Base-by-base conservation (phyloP, 2,329 filamentous ascomycete species). In the Fusarium liriodendri region DNA sequence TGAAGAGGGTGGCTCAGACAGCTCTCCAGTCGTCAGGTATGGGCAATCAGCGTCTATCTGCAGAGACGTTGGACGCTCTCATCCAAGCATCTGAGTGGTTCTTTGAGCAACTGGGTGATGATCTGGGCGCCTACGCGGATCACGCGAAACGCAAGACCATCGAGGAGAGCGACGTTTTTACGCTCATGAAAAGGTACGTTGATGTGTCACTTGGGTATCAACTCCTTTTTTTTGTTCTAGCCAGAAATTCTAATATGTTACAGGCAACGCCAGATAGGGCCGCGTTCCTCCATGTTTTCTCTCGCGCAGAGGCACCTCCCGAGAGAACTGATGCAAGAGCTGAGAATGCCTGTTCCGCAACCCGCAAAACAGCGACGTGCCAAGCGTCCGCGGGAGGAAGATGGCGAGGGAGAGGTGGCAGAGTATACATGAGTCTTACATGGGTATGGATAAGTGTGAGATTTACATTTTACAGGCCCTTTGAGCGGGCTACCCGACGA, bases 1-100 rank as follows among this genome's bases (percentile, higher is more conserved):
- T 97, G 60, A 96, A 95, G 82, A 88, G 90, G 71, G 83, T 95
- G 2, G 92, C 92, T 9, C 92, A 91, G 37, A 92, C 89, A 2
- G 94, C 95, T 78, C 89, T 93, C 22, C 90, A 91, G 76, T 90
- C 89, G 5, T 89, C 91, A 52, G 91, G 91, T 22, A 85, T 88
- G 11, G 88, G 88, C 75, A 94, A 92, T 76, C 85, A 89, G 6
- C 94, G 92, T 74, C 89, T 97, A 55, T 91, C 88, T 66, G 90
- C 93, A 54, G 94, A 97, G 61, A 92, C 93, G 2, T 84, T 97
- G 40, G 88, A 89, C 33, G 92, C 92, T 6, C 90, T 98, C 63
- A 91, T 92, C 78, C 92, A 95, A 80, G 94, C 95, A 1, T 94
- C 94, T 4, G 94, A 97, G 71, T 97, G 94, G 93, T 98, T 95